Evolutionary conservation across 768 basidiomycete species (phyloP), one percentile per base, ranked within the genome.

Genomic region (Rhodotorula kratochvilovae): DNA sequence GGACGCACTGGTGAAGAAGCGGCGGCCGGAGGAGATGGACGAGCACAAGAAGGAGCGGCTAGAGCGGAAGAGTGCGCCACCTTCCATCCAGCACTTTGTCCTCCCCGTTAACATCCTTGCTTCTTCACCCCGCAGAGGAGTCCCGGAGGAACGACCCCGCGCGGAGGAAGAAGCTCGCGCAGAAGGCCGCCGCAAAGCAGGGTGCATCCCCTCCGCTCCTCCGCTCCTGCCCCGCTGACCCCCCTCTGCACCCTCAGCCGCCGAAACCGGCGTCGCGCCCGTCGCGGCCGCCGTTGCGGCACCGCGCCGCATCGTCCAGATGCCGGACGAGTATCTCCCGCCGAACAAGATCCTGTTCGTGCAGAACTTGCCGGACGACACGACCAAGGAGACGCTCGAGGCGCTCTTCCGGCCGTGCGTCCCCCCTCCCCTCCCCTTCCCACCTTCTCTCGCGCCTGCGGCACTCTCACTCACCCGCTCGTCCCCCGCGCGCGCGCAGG

Each of bases 271-370:
- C 19, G 42, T 29, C n/a, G 63, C 66, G 3, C 27, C 64, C 36
- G 61, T 60, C 25, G 61, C 62, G 36, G 75, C 75, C 15, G 67
- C 78, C 19, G 63, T 77, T 7, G 65, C 76, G 43, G 76, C 76
- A 21, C 65, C 63, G 10, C 77, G 77, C 69, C 76, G 78, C 33
- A 87, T 88, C 75, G 89, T 96, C 70, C 91, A 94, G 80, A 96
- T 98, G 92, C 94, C 95, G 51, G 96, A 99, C 88, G 96, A 99
- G 81, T 98, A 97, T 81, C 86, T 99, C 13, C 96, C 96, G 3
- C 95, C 96, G 50, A 99, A 99, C 89, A 93, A 94, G 81, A 95
- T 98, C 81, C 85, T 99, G 62, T 99, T 99, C 86, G 80, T 99
- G 74, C 96, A 99, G 82, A 97, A 97, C 80, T 84, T 99, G 33